Evolutionary conservation across 345 rosid genomes (phyloP).

Genomic region (Crucihimalaya himalaica): DNA sequence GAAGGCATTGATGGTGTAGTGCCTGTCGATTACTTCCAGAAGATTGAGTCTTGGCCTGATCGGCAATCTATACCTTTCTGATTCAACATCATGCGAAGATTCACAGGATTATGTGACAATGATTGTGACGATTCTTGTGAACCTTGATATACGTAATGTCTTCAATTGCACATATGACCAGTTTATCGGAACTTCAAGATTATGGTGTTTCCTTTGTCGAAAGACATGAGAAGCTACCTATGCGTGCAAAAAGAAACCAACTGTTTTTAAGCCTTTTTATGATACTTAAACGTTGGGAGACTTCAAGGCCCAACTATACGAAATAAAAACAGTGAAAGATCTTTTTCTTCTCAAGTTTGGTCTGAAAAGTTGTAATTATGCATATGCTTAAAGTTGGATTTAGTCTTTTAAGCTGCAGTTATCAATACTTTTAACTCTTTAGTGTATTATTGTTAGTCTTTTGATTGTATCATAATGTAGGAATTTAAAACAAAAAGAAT

Average conservation of each 20-base stretch:
- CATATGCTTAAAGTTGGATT: constrained; percentile 35
- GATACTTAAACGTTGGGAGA: neutral
- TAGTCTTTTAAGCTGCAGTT: constrained; percentile 31
- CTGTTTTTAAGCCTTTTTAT: neutral
- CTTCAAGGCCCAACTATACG: neutral
- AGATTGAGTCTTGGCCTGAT: constrained; percentile 85
- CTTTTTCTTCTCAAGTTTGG: neutral
- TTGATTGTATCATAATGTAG: constrained; percentile 31
- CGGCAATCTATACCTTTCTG: constrained; percentile 50
- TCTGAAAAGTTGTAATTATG: constrained; percentile 34
- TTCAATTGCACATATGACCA: neutral
- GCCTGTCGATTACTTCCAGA: constrained; percentile 66
- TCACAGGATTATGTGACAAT: neutral
- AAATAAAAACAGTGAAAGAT: neutral
- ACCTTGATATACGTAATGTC: neutral
- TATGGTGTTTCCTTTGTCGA: neutral
- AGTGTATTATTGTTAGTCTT: neutral
- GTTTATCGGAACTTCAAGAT: neutral
- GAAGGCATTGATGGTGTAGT: constrained; percentile 89
- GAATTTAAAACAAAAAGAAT: neutral
- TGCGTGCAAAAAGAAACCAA: neutral
- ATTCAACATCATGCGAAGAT: neutral
- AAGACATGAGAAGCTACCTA: neutral
- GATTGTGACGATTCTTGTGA: neutral
- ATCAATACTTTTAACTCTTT: constrained; percentile 12